Evolutionary conservation across 2,329 filamentous ascomycete species (phyloP), one percentile per base, ranked within the genome.

Genomic region (Fusarium haematococcum): DNA sequence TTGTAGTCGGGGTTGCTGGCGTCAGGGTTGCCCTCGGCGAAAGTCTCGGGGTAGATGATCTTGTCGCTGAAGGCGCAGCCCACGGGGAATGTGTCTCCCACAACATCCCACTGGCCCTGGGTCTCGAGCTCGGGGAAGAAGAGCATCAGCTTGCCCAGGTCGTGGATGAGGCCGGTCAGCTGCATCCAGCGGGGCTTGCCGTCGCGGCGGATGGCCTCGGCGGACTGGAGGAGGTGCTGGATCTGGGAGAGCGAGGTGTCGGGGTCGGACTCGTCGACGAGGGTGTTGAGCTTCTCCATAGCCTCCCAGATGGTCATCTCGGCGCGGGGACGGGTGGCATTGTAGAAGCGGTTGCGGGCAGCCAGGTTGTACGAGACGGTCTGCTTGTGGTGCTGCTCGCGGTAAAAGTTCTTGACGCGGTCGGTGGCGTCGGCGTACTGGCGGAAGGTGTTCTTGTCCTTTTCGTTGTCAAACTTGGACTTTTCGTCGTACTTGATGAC

Each of bases 71-170:
- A 95, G 71, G 88, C 89, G 82, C 92, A 94, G 77, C 93, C 93
- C 48, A 95, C 92, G 54, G 93, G 92, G 84, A 95, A 95, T 1
- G 93, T 95, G 83, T 95, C 93, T 67, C 95, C 95, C 30, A 98
- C 95, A 4, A 97, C 95, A 80, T 97, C 95, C 95, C 95, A 98
- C 85, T 97, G 95, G 61, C 95, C 95, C 79, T 92, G 86, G n/a
- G 93, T 94, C 68, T 79, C 79, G 59, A 84, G 81, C 64, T 83
- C 83, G 70, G 91, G 93, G 85, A 93, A 93, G 85, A 95, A 94
- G 86, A 92, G 94, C 73, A 95, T 89, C 13, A 95, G 88, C 84
- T 95, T 95, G 82, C 93, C 93, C 1, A 95, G 87, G 80, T 95
- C 93, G 83, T 95, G 93, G 81, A 95, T 92, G 27, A 95, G 87